Conservation (phyloP, 768 basidiomycete genomes). For the Leccinum pellstonianum region DNA sequence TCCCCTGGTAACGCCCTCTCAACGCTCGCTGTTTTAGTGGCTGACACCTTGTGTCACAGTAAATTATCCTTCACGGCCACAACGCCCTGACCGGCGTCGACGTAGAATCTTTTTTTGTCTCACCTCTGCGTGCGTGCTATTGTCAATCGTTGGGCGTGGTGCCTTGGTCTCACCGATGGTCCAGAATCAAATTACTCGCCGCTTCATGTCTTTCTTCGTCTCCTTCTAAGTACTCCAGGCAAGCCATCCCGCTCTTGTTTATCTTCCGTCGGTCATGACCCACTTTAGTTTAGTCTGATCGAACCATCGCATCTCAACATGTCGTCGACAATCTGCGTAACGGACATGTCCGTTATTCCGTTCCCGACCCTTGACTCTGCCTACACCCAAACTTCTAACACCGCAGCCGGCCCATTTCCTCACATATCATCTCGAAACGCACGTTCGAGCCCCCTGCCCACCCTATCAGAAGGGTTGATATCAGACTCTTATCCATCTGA, state of each 20-base stretch:
- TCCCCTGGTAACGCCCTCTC: constrained; percentile 5
- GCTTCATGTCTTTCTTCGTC: constrained; percentile 20
- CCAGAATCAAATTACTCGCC: constrained; percentile 12
- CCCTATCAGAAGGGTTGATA: constrained; percentile 17
- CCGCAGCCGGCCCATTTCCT: constrained; percentile 60
- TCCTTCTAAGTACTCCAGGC: constrained; percentile 18
- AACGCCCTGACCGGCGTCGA: constrained; percentile 7
- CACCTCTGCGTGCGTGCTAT: constrained; percentile 11
- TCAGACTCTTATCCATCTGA: constrained; percentile 13
- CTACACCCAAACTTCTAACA: constrained; percentile 44
- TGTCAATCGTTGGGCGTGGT: neutral
- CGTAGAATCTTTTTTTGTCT: constrained; percentile 4
- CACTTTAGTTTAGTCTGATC: constrained; percentile 3
- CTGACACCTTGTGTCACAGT: constrained; percentile 17
- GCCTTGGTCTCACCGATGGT: constrained; percentile 15
- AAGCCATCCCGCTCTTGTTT: neutral
- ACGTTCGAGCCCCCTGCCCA: constrained; percentile 7
- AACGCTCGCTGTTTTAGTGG: neutral
- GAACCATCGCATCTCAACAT: constrained; percentile 8
- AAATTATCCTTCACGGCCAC: constrained; percentile 14
- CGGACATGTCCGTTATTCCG: constrained; percentile 27
- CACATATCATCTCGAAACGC: constrained; percentile 54
- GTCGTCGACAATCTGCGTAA: constrained; percentile 25
- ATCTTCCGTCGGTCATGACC: neutral
- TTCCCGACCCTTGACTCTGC: constrained; percentile 25